A percentile compares a stretch with the other conserved stretches of the same genome.
Evolutionary conservation across 805 yeast genomes (phyloP).

Genomic region (Blastobotrys terrestris): DNA sequence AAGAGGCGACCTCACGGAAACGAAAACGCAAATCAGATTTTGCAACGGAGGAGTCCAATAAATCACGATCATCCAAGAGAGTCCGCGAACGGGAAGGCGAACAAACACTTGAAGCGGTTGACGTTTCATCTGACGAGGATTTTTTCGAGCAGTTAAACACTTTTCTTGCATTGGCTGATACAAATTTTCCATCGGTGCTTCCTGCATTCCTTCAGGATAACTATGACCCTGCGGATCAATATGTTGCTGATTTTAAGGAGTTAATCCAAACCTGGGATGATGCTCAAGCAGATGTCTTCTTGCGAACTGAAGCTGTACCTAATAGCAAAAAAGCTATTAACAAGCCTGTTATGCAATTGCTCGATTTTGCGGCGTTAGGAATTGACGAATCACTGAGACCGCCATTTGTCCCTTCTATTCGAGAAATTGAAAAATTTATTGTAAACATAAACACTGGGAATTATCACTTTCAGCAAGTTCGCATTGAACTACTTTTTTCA

Average conservation of each 20-base stretch:
- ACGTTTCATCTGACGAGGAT: constrained; percentile 19
- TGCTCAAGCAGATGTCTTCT: constrained; percentile 26
- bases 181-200: constrained; percentile 15
- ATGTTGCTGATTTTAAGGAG: constrained; percentile 29
- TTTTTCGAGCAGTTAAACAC: constrained; percentile 20
- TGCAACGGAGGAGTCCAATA: not conserved
- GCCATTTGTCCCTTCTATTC: constrained; percentile 10
- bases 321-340: not conserved
- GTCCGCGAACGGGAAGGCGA: constrained; percentile 25
- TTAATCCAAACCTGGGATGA: constrained; percentile 35
- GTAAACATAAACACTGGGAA: constrained; percentile 23
- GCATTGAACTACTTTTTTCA: constrained; percentile 29
- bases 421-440: constrained; percentile 26
- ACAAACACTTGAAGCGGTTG: constrained; percentile 14
- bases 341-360: constrained; percentile 22
- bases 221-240: constrained; percentile 16
- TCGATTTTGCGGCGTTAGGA: constrained; percentile 27
- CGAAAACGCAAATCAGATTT: constrained; percentile 5
- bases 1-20: not conserved
- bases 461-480: constrained; percentile 35
- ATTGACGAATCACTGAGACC: constrained; percentile 12
- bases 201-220: constrained; percentile 14
- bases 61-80: constrained; percentile 16
- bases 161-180: constrained; percentile 14
- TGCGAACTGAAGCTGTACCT: constrained; percentile 3